phyloP scores from a whole-genome alignment of 176 grass and related monocot species.

The Oryza officinalis region DNA sequence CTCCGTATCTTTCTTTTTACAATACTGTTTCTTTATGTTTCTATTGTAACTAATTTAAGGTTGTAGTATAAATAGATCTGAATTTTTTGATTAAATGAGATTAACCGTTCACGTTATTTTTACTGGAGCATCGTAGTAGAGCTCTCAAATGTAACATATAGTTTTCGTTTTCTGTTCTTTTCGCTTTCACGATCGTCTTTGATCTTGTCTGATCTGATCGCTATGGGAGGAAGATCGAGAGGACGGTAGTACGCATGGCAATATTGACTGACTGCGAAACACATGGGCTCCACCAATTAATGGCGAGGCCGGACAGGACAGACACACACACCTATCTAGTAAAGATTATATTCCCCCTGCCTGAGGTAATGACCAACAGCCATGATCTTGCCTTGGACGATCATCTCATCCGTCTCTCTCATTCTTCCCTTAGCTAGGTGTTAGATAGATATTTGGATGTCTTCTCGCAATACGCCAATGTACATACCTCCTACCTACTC shows the following conservation, averaged over 20 bases:
- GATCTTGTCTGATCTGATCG: neutral
- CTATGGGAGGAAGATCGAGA: neutral
- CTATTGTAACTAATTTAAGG: too few species aligned
- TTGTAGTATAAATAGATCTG: too few species aligned
- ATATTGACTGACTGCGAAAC: constrained; percentile 22
- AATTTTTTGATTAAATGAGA: too few species aligned
- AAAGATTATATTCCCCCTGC: constrained; percentile 32
- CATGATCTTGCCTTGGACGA: neutral
- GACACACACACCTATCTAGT: constrained; percentile 13
- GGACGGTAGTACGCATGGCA: neutral
- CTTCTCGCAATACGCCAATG: neutral
- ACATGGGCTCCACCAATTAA: constrained; percentile 23
- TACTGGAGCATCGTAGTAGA: too few species aligned
- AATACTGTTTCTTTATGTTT: too few species aligned
- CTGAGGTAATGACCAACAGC: constrained; percentile 25
- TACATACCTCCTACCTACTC: neutral
- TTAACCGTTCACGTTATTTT: too few species aligned
- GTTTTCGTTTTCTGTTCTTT: neutral
- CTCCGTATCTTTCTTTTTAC: too few species aligned
- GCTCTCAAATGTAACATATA: neutral
- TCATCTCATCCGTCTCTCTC: neutral
- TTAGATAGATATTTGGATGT: neutral
- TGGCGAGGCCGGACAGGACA: constrained; percentile 16
- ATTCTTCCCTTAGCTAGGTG: neutral
- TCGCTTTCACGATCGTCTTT: neutral